Base-by-base conservation (phyloP, 495 filamentous ascomycete genomes). In the Rusavskia elegans region DNA sequence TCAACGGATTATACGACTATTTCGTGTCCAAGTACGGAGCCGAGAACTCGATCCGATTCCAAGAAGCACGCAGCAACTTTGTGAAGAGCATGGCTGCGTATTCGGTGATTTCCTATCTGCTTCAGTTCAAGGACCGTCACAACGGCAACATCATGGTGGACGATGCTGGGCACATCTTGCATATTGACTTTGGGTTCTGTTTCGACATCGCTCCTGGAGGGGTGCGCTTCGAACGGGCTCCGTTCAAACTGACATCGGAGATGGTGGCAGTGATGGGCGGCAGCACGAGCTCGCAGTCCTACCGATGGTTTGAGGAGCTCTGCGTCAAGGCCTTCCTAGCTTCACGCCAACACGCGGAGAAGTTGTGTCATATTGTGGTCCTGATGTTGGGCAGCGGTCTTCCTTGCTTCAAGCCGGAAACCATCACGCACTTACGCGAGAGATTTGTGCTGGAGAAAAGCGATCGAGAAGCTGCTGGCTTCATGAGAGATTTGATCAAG, bases 71-170 rank as follows among this genome's bases (percentile, higher is more conserved):
- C 38, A 92, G 80, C 64, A 95, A 96, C 62, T 99, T 99, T 59
- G 89, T 99, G 60, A 97, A 97, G 74, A 95, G 87, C 68, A 97
- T 99, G 93, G 93, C 93, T 2, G 92, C 90, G n/a, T 97, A 99
- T 66, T 95, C 87, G n/a, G 82, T 97, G 53, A 96, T 97, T 49
- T 92, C 87, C 0, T 97, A 93, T 66, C 73, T 99, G 8, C 71
- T 99, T 27, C 94, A 99, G 61, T 95, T 99, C 80, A 99, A 99
- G 66, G 93, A 99, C 65, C 80, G 93, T 5, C 93, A 99, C 67
- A 99, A 99, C 64, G 93, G 93, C 40, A 99, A 99, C 68, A 97
- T 99, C 70, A 97, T 99, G 93, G 77, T 99, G 40, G 88, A 97
- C 61, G 89, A 95, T 60, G 85, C 83, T 2, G 93, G 93, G 5